Evolutionary conservation across 208 protist species (phyloP).

Genomic region (Leishmania braziliensis): DNA sequence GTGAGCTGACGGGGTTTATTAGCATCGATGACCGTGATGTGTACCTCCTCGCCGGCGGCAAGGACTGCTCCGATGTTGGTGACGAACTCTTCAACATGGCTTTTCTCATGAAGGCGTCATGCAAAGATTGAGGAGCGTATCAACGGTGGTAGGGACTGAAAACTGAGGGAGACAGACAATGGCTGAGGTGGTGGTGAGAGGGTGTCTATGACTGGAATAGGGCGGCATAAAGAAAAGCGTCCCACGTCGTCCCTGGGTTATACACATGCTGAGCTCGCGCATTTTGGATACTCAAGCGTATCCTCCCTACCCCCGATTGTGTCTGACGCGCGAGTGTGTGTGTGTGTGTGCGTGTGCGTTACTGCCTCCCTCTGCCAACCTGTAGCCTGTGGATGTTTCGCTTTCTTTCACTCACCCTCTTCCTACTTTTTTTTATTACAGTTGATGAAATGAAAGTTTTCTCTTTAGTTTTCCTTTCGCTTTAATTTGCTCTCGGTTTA

Average conservation of each 20-base stretch:
- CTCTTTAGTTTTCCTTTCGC: not conserved
- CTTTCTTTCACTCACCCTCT: not conserved
- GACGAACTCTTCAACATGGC: constrained; percentile 85
- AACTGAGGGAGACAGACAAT: not conserved
- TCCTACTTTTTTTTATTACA: not conserved
- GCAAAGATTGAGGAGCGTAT: constrained; percentile 1
- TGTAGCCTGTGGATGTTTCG: not conserved
- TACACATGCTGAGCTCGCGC: no score
- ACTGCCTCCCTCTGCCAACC: not conserved
- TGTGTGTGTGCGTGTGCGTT: not conserved
- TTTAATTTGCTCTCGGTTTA: not conserved
- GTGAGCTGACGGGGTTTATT: constrained; percentile 78
- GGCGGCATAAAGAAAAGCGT: not conserved
- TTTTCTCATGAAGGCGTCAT: constrained; percentile 53
- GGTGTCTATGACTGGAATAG: not conserved
- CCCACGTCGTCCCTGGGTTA: not conserved
- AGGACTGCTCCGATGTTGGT: constrained; percentile 73
- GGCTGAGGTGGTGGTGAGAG: not conserved
- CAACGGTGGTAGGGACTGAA: not conserved
- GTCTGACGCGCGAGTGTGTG: no score
- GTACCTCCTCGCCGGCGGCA: constrained; percentile 61
- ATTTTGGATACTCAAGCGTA: not conserved
- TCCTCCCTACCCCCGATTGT: not conserved
- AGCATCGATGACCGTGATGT: constrained; percentile 84
- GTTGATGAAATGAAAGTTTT: not conserved